A percentile compares a stretch with the other conserved stretches of the same genome.
Evolutionary conservation across 805 yeast genomes (phyloP).

Genomic region (Huiozyma sinensis): DNA sequence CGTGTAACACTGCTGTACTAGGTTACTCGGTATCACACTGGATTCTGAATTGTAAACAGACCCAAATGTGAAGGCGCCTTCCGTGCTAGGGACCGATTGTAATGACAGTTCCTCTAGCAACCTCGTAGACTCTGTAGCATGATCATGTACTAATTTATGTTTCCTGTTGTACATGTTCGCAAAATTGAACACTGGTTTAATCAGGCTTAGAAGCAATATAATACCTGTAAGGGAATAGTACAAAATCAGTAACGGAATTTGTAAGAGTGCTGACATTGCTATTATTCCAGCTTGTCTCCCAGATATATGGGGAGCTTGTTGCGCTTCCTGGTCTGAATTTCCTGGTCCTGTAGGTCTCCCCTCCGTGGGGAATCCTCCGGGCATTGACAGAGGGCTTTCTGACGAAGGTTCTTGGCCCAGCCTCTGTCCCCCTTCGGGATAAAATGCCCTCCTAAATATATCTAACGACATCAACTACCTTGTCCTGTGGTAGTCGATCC

Average conservation of each 20-base stretch:
- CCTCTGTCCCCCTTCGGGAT: no score
- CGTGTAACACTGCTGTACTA: constrained; percentile 62
- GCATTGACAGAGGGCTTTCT: no score
- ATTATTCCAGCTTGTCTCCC: no score
- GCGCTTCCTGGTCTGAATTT: no score
- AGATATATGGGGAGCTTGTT: no score
- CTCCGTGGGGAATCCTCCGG: no score
- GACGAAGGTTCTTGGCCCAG: no score
- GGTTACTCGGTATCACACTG: constrained; percentile 10
- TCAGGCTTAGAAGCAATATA: not conserved
- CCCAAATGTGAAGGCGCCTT: constrained; percentile 12
- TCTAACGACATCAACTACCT: no score
- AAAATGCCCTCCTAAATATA: no score
- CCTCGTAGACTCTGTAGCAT: constrained; percentile 6
- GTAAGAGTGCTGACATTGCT: not conserved
- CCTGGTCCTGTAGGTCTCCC: no score
- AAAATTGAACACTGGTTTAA: constrained; percentile 17
- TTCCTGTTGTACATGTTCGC: constrained; percentile 16
- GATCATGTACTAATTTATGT: constrained; percentile 7
- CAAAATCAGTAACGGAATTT: constrained; percentile 5
- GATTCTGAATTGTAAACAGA: constrained; percentile 19
- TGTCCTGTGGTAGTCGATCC: no score
- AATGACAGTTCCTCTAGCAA: constrained; percentile 11
- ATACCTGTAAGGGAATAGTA: constrained; percentile 2
- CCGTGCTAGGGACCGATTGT: constrained; percentile 4